A percentile compares a stretch with the other conserved stretches of the same genome.
phyloP scores from a whole-genome alignment of 1,284 basidiomycete genomes.

The Peniophora sp. region DNA sequence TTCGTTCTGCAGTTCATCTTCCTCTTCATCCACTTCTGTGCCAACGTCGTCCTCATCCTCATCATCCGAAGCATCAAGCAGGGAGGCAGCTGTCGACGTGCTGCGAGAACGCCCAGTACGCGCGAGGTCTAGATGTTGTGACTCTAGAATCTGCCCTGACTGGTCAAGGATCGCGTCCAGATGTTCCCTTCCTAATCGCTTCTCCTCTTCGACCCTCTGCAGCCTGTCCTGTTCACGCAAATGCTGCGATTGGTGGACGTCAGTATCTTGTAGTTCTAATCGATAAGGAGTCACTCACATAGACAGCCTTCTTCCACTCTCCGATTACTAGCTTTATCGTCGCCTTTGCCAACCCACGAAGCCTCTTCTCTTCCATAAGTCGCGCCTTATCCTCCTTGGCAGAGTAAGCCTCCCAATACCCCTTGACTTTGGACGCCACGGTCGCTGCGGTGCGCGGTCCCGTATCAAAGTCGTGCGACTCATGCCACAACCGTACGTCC shows the following conservation, averaged over 20 bases:
- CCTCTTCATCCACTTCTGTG: slow-evolving; percentile 7
- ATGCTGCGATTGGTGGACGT: slow-evolving; percentile 37
- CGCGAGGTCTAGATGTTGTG: slow-evolving; percentile 68
- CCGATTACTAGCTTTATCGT: slow-evolving; percentile 65
- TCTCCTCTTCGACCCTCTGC: slow-evolving; percentile 54
- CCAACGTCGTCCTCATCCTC: slow-evolving; percentile 12
- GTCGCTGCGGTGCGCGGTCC: slow-evolving; percentile 43
- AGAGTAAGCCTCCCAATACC: slow-evolving; percentile 72
- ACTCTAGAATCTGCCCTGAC: slow-evolving; percentile 81
- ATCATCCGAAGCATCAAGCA: slow-evolving; percentile 18
- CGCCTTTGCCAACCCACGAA: slow-evolving; percentile 63
- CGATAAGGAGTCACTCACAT: slow-evolving; percentile 43
- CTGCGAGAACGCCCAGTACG: slow-evolving; percentile 36
- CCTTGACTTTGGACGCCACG: slow-evolving; percentile 63
- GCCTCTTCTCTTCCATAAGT: slow-evolving; percentile 59
- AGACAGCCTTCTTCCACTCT: slow-evolving; percentile 88
- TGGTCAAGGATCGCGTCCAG: slow-evolving; percentile 87
- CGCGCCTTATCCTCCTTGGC: slow-evolving; percentile 59
- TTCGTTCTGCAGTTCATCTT: slow-evolving; percentile 19
- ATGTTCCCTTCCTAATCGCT: slow-evolving; percentile 71
- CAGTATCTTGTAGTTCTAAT: background rate
- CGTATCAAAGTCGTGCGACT: slow-evolving; percentile 31
- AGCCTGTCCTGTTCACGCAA: slow-evolving; percentile 64
- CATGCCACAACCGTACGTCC: slow-evolving; percentile 27
- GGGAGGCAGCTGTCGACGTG: slow-evolving; percentile 44